Percentiles rank a stretch among this genome's conserved stretches.
Evolutionary conservation across 2,329 filamentous ascomycete species (phyloP).

Genomic region (Fusarium goolgardi): DNA sequence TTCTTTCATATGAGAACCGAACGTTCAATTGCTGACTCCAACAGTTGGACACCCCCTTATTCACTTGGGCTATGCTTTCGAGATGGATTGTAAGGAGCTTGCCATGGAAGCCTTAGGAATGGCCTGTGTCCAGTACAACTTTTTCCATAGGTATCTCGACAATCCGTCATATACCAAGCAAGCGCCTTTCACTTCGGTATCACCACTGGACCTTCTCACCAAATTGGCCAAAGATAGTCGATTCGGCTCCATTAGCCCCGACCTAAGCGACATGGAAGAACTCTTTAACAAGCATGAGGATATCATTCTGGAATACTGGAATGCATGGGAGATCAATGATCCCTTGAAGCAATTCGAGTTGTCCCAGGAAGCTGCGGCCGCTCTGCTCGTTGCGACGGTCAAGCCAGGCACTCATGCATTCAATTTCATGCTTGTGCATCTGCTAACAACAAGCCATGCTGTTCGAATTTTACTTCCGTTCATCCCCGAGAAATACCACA

Average conservation of each 20-base stretch:
- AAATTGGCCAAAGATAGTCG: slow-evolving; percentile 75
- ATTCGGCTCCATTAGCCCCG: slow-evolving; percentile 71
- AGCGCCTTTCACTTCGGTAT: slow-evolving; percentile 68
- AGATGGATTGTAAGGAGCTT: slow-evolving; percentile 85
- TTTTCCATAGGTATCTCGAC: slow-evolving; percentile 75
- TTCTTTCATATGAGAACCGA: background rate
- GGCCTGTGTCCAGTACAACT: slow-evolving; percentile 68
- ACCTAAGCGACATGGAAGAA: slow-evolving; percentile 70
- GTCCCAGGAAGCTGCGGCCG: slow-evolving; percentile 71
- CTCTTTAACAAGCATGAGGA: slow-evolving; percentile 77
- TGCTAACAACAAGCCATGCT: slow-evolving; percentile 88
- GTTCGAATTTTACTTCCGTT: slow-evolving; percentile 85
- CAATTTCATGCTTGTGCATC: slow-evolving; percentile 85
- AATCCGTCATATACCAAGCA: slow-evolving; percentile 76
- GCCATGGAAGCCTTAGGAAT: slow-evolving; percentile 89
- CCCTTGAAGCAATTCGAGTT: slow-evolving; percentile 80
- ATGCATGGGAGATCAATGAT: slow-evolving; percentile 80
- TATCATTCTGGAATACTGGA: slow-evolving; percentile 87
- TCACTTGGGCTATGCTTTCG: slow-evolving; percentile 92
- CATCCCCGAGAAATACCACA: slow-evolving; percentile 77
- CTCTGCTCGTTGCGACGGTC: slow-evolving; percentile 71
- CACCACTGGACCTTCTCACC: slow-evolving; percentile 77
- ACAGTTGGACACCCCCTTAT: slow-evolving; percentile 91
- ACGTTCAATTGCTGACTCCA: slow-evolving; percentile 35
- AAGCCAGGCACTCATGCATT: slow-evolving; percentile 71